Evolutionary conservation across 192 early-diverging fungal genomes (phyloP), one percentile per base, ranked within the genome.

Genomic region (Rhizophagus clarus): DNA sequence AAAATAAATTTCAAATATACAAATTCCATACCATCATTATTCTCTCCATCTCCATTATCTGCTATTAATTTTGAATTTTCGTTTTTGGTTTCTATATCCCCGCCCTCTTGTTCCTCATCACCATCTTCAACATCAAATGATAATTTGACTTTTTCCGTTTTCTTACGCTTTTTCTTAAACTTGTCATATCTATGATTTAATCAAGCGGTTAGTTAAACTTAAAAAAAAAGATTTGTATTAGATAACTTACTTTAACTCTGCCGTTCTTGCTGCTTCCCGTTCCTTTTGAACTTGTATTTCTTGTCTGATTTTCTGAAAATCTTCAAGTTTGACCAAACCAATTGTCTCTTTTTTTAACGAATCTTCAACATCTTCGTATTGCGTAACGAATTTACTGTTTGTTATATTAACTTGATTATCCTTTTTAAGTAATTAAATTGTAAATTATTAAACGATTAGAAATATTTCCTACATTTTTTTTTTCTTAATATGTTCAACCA

Each of bases 301-400:
- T 76, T 91, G 90, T 45, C 92, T 86, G 72, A 96, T 97, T 67
- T 94, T 90, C 63, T 95, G 92, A 78, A 97, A 98, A 67, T 98
- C 96, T 74, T 95, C 92, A 32, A 97, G 87, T 75, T 93, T 87
- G 1, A 97, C 95, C 32, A 98, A 86, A 60, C 97, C 97, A 61
- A 97, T 89, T 1, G 97, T 97, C 51, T 93, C 92, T n/a, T 87
- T 89, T 81, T 96, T 97, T 37, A 98, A 89, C 34, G 93, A 92
- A 74, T 88, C 89, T 79, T 98, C 96, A 2, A 96, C 90, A 82
- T 89, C 90, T 45, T 90, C 91, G 56, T 90, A 87, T 49, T 95
- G 92, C 11, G 90, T 80, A 1, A 96, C 92, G 81, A 97, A 98
- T 79, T 94, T 94, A 76, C 92, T 91, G 4, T 88, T 84, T 12